phyloP scores from a whole-genome alignment of 2,329 filamentous ascomycete species.

The Xylariales sp. region DNA sequence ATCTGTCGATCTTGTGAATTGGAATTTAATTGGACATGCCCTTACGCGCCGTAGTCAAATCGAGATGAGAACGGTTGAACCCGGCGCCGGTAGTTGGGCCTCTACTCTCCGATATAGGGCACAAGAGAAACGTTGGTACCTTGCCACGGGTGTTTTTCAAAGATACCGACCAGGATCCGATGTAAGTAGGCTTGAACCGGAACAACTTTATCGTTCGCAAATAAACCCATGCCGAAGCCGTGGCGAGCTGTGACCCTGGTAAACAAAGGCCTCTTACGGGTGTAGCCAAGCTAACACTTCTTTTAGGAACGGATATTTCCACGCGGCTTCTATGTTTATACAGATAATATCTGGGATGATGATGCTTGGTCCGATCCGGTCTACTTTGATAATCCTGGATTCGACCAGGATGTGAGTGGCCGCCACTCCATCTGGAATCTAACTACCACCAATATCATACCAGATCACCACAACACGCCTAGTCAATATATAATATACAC shows the following conservation, averaged over 20 bases:
- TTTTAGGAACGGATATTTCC: slow-evolving; percentile 59
- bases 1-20: slow-evolving; percentile 63
- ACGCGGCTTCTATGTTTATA: slow-evolving; percentile 65
- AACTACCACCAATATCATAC: neutral
- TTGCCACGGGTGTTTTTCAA: slow-evolving; percentile 59
- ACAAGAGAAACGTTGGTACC: slow-evolving; percentile 56
- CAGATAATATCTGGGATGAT: slow-evolving; percentile 63
- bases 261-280: neutral
- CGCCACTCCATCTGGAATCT: neutral
- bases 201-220: neutral
- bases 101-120: slow-evolving; percentile 59
- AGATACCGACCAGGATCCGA: slow-evolving; percentile 54
- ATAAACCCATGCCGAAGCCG: neutral
- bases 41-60: slow-evolving; percentile 63
- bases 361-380: slow-evolving; percentile 64
- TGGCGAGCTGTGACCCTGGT: neutral
- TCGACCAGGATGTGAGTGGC: slow-evolving; percentile 62
- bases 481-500: neutral
- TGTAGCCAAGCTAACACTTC: neutral
- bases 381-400: slow-evolving; percentile 65
- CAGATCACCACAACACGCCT: neutral
- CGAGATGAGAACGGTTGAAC: slow-evolving; percentile 63
- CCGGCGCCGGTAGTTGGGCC: slow-evolving; percentile 62
- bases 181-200: slow-evolving; percentile 32
- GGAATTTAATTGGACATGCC: slow-evolving; percentile 64